These are phyloP conservation scores for Neocallimastix lanati DNA, from an alignment of 192 early-diverging fungal species.

Conservation along the genomic window DNA sequence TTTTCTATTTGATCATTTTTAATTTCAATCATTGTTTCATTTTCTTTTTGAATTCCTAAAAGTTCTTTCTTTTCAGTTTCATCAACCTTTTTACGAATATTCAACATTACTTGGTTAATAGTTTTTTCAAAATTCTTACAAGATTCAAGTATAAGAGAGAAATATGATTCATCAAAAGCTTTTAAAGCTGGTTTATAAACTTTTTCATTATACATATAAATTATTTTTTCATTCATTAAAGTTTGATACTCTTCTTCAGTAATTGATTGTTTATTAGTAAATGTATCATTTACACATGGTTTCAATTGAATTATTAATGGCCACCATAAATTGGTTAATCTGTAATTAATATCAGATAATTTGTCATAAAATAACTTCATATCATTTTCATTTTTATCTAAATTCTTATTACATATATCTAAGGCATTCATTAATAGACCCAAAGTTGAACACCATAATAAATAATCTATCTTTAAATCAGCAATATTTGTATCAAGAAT, in stretches of 20 bases:
- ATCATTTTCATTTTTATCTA: neutral
- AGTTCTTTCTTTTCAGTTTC: neutral
- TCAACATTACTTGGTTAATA: neutral
- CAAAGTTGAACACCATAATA: neutral
- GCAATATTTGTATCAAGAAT: neutral
- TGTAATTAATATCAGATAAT: neutral
- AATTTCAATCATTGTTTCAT: neutral
- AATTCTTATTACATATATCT: neutral
- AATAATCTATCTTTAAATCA: neutral
- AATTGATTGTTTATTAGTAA: neutral
- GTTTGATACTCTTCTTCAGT: neutral
- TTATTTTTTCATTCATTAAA: neutral
- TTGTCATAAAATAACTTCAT: neutral
- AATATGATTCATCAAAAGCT: neutral
- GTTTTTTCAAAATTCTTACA: neutral
- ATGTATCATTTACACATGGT: neutral
- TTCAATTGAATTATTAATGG: neutral
- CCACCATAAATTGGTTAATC: neutral
- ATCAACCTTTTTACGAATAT: neutral
- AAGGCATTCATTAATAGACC: neutral
- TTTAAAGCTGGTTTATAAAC: neutral
- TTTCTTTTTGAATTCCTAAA: neutral
- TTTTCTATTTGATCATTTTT: neutral
- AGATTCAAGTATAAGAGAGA: neutral
- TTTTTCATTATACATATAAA: neutral